phyloP scores from a whole-genome alignment of 306 rosid species.

The Pterocarpus santalinus region DNA sequence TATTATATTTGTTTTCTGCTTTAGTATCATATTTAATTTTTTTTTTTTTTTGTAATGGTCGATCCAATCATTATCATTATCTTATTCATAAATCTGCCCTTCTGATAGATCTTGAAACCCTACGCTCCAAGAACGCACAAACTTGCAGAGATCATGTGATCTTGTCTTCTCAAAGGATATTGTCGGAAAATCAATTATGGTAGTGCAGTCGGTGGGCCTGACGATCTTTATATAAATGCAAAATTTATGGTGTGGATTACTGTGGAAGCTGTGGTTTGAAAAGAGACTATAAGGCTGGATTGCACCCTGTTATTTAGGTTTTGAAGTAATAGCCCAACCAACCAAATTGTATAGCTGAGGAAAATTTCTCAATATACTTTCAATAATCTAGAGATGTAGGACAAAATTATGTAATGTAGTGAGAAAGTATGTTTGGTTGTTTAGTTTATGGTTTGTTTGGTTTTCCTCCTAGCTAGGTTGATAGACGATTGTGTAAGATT shows the following conservation, averaged over 20 bases:
- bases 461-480: conserved; percentile 33
- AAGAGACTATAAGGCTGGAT: conserved; percentile 24
- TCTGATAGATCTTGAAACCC: neutral
- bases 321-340: conserved; percentile 36
- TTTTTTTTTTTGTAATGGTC: neutral
- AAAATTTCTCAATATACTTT: conserved; percentile 13
- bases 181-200: conserved; percentile 49
- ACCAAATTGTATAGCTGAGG: conserved; percentile 18
- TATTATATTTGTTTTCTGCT: neutral
- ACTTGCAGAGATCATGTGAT: conserved; percentile 43
- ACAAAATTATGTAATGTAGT: conserved; percentile 1
- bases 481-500: conserved; percentile 31
- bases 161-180: conserved; percentile 44
- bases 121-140: conserved; percentile 4
- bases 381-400: conserved; percentile 25
- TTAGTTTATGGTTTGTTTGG: conserved; percentile 34
- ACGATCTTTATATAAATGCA: conserved; percentile 31
- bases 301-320: conserved; percentile 28
- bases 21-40: neutral
- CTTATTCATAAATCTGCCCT: neutral
- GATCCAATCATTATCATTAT: conserved; percentile 7
- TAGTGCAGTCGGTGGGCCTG: conserved; percentile 43
- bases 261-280: conserved; percentile 21
- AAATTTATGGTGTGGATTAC: neutral
- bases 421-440: conserved; percentile 2